Conservation (phyloP, 192 early-diverging fungal species). For the Entomortierella beljakovae region DNA sequence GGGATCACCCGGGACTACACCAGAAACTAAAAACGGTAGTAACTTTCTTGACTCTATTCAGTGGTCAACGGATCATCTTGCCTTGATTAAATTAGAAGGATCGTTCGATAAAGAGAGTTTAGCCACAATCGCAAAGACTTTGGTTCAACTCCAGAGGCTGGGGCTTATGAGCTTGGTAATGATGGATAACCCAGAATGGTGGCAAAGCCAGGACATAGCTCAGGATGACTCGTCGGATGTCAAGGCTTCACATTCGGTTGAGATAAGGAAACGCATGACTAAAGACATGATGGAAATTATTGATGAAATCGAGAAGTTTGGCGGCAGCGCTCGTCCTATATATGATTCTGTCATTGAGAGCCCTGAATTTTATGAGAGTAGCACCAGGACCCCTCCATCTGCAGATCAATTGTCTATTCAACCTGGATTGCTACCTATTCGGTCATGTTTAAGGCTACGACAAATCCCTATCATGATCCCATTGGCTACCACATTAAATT, state of each 20-base stretch:
- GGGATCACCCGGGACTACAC: background rate
- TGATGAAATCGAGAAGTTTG: conserved; percentile 78
- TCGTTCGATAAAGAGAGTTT: conserved; percentile 58
- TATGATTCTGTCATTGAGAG: conserved; percentile 72
- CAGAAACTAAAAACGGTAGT: conserved; percentile 6
- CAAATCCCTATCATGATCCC: conserved; percentile 76
- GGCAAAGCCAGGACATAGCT: conserved; percentile 16
- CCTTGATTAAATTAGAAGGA: conserved; percentile 68
- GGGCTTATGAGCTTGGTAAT: conserved; percentile 75
- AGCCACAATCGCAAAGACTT: conserved; percentile 59
- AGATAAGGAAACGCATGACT: conserved; percentile 57
- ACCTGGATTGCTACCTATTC: conserved; percentile 63
- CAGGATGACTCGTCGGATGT: background rate
- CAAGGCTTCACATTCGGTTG: conserved; percentile 14
- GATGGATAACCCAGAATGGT: conserved; percentile 67
- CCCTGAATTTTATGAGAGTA: background rate
- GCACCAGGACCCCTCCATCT: background rate
- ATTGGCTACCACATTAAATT: conserved; percentile 50
- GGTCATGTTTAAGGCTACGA: conserved; percentile 67
- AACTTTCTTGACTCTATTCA: conserved; percentile 59
- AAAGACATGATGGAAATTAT: conserved; percentile 66
- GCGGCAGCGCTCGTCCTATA: conserved; percentile 76
- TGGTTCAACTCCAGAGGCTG: conserved; percentile 74
- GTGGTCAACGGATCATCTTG: conserved; percentile 62
- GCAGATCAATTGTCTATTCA: conserved; percentile 28